phyloP scores from a whole-genome alignment of 2,329 filamentous ascomycete species.

The Purpureocillium lavendulum region DNA sequence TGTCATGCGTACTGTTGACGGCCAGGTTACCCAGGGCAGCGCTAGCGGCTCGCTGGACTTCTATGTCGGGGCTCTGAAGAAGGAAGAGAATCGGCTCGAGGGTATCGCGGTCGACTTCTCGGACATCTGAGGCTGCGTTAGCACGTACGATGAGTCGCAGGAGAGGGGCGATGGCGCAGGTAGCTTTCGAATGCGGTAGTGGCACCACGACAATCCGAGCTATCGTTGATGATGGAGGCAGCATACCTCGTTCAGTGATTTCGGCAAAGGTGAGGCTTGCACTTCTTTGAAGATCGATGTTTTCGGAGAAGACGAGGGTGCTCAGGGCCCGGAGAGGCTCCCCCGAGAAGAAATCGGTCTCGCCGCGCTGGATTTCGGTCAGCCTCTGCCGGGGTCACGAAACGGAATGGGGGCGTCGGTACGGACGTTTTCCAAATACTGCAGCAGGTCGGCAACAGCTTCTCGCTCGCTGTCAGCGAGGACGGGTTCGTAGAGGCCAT shows the following conservation, averaged over 20 bases:
- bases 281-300: conserved; percentile 94
- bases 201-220: not conserved
- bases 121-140: conserved; percentile 60
- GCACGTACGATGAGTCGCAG: conserved; percentile 1
- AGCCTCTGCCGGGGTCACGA: conserved; percentile 13
- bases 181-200: too few relatives aligned
- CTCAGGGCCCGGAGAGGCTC: conserved; percentile 89
- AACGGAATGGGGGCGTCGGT: not conserved
- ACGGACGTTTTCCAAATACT: conserved; percentile 91
- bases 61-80: conserved; percentile 89
- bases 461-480: conserved; percentile 94
- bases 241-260: conserved; percentile 95
- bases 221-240: too few relatives aligned
- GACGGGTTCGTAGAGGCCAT: conserved; percentile 77
- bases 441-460: conserved; percentile 88
- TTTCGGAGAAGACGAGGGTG: conserved; percentile 96
- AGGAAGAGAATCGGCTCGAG: conserved; percentile 94
- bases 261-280: conserved; percentile 98
- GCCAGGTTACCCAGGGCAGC: conserved; percentile 92
- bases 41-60: conserved; percentile 93
- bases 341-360: conserved; percentile 97
- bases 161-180: too few relatives aligned
- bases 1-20: conserved; percentile 70
- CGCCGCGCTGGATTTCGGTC: conserved; percentile 60
- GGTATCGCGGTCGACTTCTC: conserved; percentile 90